Evolutionary conservation across 2,329 filamentous ascomycete species (phyloP), one percentile per base, ranked within the genome.

Genomic region (Colletotrichum higginsianum): DNA sequence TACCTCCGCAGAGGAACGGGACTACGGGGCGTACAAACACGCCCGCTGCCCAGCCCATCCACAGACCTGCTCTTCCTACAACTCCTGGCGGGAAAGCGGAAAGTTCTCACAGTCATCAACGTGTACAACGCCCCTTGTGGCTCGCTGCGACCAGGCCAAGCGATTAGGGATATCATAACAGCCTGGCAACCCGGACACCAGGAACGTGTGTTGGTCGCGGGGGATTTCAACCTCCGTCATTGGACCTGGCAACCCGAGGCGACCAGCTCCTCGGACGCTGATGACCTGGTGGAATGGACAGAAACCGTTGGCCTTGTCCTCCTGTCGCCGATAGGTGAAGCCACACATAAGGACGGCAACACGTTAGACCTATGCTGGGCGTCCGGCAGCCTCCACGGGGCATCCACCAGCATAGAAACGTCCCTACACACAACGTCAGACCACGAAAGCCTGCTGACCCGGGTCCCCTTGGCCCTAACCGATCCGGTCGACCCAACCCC

Each of bases 1-100:
- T 61, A 61, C 21, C 58, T 61, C 58, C 26, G 26, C 26, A 61
- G 44, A 61, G 58, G 58, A 21, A 49, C 42, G 2, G 58, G 42
- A 16, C 44, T 61, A 49, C 26, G 13, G 26, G 44, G 58, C 23
- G 18, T 50, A 61, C 26, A 61, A 50, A 50, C 7, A 61, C 58
- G 21, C 2, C 57, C 57, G n/a, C 42, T 61, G n/a, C 23, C 42
- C n/a, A 13, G 1, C 13, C 57, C 42, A 38, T 61, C 42, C 26
- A 61, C 26, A 38, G 58, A 61, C 44, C 26, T 61, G 18, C 58
- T 61, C 44, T 61, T 61, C 44, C 26, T 61, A 61, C 26, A 9
- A 23, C 58, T 61, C 26, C 26, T 30, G 5, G 8, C 26, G 4
- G 44, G 44, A 61, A 49, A 0, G 44, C n/a, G 8, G 26, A 5